Evolutionary conservation across 805 yeast genomes (phyloP).

Genomic region (Wickerhamiella bombiphila): DNA sequence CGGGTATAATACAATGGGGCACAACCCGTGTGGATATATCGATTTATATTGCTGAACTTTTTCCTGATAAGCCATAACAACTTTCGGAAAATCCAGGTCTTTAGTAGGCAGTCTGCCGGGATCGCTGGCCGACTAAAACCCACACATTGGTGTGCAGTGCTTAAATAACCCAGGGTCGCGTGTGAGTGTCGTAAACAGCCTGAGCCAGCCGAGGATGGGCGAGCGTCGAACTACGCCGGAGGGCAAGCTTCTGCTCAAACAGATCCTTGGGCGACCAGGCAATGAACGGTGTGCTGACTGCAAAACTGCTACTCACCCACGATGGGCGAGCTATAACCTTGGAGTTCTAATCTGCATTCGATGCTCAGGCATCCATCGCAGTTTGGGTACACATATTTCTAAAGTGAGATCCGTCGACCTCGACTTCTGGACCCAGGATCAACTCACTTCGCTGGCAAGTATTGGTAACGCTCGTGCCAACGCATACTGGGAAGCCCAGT

Average conservation of each 20-base stretch:
- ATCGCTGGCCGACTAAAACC: too few species aligned
- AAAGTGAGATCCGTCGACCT: conserved; percentile 86
- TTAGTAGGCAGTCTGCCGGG: too few species aligned
- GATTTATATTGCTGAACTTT: too few species aligned
- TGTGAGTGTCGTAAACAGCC: too few species aligned
- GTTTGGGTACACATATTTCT: conserved; percentile 91
- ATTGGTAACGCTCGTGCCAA: conserved; percentile 84
- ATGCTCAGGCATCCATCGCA: conserved; percentile 90
- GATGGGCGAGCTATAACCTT: conserved; percentile 96
- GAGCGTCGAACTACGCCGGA: conserved; percentile 27
- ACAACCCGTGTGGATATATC: too few species aligned
- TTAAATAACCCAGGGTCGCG: too few species aligned
- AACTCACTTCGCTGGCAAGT: conserved; percentile 59
- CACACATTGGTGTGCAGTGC: too few species aligned
- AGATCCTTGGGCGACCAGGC: conserved; percentile 58
- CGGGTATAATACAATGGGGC: too few species aligned
- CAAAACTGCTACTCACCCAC: conserved; percentile 74
- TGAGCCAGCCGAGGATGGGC: too few species aligned
- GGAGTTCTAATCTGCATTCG: conserved; percentile 83
- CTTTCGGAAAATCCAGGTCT: too few species aligned
- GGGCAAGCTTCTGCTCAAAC: conserved; percentile 58
- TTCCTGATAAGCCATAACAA: too few species aligned
- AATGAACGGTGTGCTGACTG: conserved; percentile 86
- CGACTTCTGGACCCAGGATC: conserved; percentile 94
- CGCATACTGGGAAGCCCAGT: conserved; percentile 65